These are phyloP conservation scores for Fusarium concolor DNA, from an alignment of 2,329 filamentous ascomycete species.

Conservation along the genomic window DNA sequence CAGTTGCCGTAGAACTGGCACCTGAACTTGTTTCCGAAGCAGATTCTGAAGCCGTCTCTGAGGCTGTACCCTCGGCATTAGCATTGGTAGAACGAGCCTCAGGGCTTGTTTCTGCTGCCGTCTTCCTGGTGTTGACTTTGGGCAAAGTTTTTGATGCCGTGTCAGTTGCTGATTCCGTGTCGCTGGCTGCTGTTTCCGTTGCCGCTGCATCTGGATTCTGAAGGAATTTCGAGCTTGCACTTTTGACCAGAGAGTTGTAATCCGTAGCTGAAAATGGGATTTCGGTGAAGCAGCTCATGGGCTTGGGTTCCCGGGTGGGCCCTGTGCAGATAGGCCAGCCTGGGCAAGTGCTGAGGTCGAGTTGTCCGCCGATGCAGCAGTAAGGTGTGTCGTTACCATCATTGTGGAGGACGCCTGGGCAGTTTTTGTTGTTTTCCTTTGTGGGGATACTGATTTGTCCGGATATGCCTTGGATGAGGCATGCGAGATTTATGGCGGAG, in stretches of 20 bases:
- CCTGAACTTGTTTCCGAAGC: background rate
- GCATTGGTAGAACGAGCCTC: too few species aligned
- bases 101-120: background rate
- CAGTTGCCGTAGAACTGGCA: background rate
- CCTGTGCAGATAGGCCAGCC: slow-evolving; percentile 29
- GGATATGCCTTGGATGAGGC: background rate
- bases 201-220: background rate
- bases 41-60: background rate
- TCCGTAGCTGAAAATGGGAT: slow-evolving; percentile 5
- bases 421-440: background rate
- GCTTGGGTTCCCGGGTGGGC: background rate
- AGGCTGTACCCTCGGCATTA: background rate
- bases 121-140: background rate
- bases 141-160: background rate
- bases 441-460: background rate
- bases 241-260: slow-evolving; percentile 8
- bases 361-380: slow-evolving; percentile 20
- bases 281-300: slow-evolving; percentile 5
- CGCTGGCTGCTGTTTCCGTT: background rate
- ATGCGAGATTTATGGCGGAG: background rate
- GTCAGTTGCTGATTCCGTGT: background rate
- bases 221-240: slow-evolving; percentile 18
- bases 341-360: slow-evolving; percentile 19
- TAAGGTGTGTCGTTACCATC: background rate
- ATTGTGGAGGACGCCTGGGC: slow-evolving; percentile 8